Conservation (phyloP, 805 yeast genomes). For the Komagataella phaffii region DNA sequence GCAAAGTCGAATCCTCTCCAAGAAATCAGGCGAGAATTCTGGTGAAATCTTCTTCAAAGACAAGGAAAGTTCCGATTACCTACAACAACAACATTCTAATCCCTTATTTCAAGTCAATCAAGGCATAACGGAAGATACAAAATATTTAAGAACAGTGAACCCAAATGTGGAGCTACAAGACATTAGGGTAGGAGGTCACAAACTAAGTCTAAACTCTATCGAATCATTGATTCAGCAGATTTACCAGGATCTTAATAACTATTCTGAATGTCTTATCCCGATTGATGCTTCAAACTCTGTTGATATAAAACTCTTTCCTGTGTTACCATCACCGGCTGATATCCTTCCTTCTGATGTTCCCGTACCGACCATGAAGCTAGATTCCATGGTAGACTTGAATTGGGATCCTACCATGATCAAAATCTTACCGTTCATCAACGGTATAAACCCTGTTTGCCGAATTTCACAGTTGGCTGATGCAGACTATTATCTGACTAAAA, state of each 20-base stretch:
- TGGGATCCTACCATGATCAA: conserved; percentile 97
- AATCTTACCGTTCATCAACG: conserved; percentile 76
- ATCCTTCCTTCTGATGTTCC: conserved; percentile 82
- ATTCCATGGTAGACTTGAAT: conserved; percentile 65
- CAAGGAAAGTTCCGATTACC: conserved; percentile 2
- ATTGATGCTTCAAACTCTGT: conserved; percentile 81
- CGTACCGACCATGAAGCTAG: conserved; percentile 68
- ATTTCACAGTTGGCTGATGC: conserved; percentile 76
- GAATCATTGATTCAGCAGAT: conserved; percentile 76
- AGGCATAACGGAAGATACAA: conserved; percentile 5
- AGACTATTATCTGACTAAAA: conserved; percentile 63
- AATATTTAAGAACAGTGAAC: conserved; percentile 18
- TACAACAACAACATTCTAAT: conserved; percentile 4
- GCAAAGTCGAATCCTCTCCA: conserved; percentile 66
- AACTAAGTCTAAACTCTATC: conserved; percentile 28
- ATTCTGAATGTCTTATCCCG: conserved; percentile 92
- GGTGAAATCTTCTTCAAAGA: conserved; percentile 24
- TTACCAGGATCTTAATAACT: conserved; percentile 88
- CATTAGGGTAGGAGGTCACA: conserved; percentile 10
- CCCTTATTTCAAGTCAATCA: background rate
- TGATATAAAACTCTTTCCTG: conserved; percentile 87
- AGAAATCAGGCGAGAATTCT: conserved; percentile 28
- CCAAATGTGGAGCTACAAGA: conserved; percentile 8
- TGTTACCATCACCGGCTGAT: conserved; percentile 69
- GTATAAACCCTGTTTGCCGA: conserved; percentile 67